These are phyloP conservation scores for Citeromyces hawaiiensis DNA, from an alignment of 1,139 yeast genomes.

Conservation along the genomic window DNA sequence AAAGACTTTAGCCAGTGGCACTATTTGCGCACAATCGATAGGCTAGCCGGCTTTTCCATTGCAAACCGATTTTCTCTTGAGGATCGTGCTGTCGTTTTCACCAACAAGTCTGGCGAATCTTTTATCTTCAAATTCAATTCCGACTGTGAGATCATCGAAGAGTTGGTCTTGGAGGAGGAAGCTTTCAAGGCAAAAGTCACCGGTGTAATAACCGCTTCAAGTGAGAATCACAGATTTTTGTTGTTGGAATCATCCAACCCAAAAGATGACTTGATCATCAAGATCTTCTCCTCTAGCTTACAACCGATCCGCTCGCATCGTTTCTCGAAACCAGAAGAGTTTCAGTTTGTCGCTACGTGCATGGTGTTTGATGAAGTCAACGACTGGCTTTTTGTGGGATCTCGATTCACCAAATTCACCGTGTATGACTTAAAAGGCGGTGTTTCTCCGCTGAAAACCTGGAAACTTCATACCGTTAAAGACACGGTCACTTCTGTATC, in stretches of 20 bases:
- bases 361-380: conserved; percentile 26
- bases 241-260: conserved; percentile 62
- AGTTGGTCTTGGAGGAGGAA: conserved; percentile 8
- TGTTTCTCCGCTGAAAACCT: conserved; percentile 16
- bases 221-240: conserved; percentile 18
- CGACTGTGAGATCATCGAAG: conserved; percentile 8
- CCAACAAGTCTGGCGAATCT: conserved; percentile 40
- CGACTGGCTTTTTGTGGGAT: conserved; percentile 45
- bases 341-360: conserved; percentile 47
- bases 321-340: conserved; percentile 22
- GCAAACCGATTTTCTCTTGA: conserved; percentile 28
- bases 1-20: conserved; percentile 18
- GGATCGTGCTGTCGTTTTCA: conserved; percentile 28
- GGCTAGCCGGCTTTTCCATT: conserved; percentile 33
- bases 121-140: conserved; percentile 28
- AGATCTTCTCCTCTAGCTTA: conserved; percentile 18
- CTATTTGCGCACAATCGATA: conserved; percentile 16
- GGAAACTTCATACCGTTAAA: conserved; percentile 51
- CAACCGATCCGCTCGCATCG: conserved; percentile 10
- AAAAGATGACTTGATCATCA: conserved; percentile 36
- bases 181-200: conserved; percentile 30
- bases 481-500: conserved; percentile 58
- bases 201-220: conserved; percentile 29
- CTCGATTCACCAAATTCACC: conserved; percentile 56
- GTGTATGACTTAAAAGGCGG: conserved; percentile 28